Evolutionary conservation across 805 yeast species (phyloP), one percentile per base, ranked within the genome.

Genomic region (Metschnikowia noctiluminum): DNA sequence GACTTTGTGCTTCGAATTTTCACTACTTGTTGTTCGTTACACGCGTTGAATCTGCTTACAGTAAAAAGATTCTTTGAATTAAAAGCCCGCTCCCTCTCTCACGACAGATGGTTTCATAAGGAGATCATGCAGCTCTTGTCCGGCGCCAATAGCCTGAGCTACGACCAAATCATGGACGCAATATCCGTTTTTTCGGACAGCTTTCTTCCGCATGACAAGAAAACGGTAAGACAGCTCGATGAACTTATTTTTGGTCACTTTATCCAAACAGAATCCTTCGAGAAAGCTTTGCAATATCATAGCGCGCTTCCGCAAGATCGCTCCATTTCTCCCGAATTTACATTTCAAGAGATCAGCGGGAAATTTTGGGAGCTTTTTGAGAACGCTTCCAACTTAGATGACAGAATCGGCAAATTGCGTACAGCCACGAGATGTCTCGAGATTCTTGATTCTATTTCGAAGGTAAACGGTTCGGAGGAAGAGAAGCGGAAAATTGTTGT

Each of bases 361-460:
- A 64, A 64, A 49, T 69, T 70, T 46, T 70, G 75, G 74, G 65
- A 63, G 28, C 59, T 64, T 10, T 59, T 66, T 45, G 59, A 66
- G 38, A 48, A 50, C 21, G 65, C 76, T 0, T 47, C 65, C 1
- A 62, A 54, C 39, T 53, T 71, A n/a, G 67, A 71, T 43, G 74
- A 70, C 5, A 62, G 58, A 30, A 53, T 59, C 10, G 74, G 73
- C 1, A 60, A 56, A 28, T 53, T 72, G 15, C 54, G 55, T 35
- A 54, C 61, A 16, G 63, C 69, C 0, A 45, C 54, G 2, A 55
- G 56, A 21, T 67, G 73, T 48, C 37, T 70, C 1, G 48, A 53
- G 12, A 45, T 70, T n/a, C 55, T 68, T 28, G 69, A 66, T 32
- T 45, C 45, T 7, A 15, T 49, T 10, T 26, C 48, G 7, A 21